phyloP scores from a whole-genome alignment of 169 alveolate species.

The Babesia sp. region DNA sequence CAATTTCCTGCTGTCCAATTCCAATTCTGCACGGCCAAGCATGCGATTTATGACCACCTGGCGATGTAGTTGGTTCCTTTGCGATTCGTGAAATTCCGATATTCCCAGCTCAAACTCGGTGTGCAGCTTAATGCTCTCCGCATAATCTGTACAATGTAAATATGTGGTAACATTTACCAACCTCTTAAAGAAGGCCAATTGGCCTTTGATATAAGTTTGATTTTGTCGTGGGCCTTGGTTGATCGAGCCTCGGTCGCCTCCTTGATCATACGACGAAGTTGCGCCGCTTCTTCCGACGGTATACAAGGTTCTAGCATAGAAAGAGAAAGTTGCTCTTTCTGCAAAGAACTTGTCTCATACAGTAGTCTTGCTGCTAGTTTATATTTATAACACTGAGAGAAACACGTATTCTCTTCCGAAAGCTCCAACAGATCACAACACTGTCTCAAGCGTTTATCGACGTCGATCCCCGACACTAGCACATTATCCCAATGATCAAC shows the following conservation, averaged over 20 bases:
- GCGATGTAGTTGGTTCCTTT: background rate
- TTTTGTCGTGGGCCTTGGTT: background rate
- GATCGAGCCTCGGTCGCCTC: background rate
- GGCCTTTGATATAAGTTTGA: background rate
- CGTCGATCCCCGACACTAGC: background rate
- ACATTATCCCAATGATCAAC: constrained; percentile 22
- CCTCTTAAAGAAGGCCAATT: constrained; percentile 30
- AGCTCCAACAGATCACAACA: constrained; percentile 7
- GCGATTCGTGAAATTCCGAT: background rate
- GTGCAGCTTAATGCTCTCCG: constrained; percentile 12
- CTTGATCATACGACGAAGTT: constrained; percentile 21
- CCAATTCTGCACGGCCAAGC: constrained; percentile 29
- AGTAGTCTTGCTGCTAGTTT: constrained; percentile 19
- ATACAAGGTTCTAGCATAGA: background rate
- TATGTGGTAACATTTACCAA: background rate
- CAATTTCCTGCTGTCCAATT: constrained; percentile 9
- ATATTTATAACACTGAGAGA: constrained; percentile 31
- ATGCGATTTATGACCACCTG: constrained; percentile 6
- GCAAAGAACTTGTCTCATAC: constrained; percentile 8
- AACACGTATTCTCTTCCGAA: background rate
- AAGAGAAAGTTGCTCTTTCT: background rate
- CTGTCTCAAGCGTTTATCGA: background rate
- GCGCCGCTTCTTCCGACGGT: background rate
- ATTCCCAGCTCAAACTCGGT: background rate
- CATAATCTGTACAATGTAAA: background rate